Percentiles rank a stretch among this genome's conserved stretches.
phyloP scores from a whole-genome alignment of 805 yeast genomes.

The Isabelozyma pseudorhagii region DNA sequence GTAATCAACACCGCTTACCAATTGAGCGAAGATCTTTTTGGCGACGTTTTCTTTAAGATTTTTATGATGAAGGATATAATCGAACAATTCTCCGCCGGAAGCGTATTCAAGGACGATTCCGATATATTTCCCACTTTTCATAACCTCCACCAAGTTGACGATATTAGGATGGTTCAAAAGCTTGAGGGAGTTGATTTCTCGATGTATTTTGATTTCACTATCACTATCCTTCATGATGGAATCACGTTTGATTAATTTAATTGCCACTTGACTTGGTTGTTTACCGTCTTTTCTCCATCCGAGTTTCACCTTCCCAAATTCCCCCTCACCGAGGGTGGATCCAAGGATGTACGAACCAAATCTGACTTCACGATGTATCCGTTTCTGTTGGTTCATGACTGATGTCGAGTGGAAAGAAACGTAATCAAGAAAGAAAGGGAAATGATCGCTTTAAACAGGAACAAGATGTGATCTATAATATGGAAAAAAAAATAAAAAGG shows the following conservation, averaged over 20 bases:
- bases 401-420: background rate
- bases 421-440: background rate
- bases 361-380: slow-evolving; percentile 62
- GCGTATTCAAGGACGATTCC: slow-evolving; percentile 97
- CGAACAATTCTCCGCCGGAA: slow-evolving; percentile 95
- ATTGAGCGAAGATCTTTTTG: slow-evolving; percentile 84
- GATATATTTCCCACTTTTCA: slow-evolving; percentile 90
- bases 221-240: slow-evolving; percentile 84
- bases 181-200: slow-evolving; percentile 90
- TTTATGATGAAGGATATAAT: slow-evolving; percentile 82
- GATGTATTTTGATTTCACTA: slow-evolving; percentile 81
- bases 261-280: slow-evolving; percentile 84
- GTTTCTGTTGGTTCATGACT: slow-evolving; percentile 9
- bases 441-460: background rate
- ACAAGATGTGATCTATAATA: background rate
- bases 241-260: slow-evolving; percentile 85
- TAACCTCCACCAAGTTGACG: slow-evolving; percentile 84
- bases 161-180: slow-evolving; percentile 90
- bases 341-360: slow-evolving; percentile 92
- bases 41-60: slow-evolving; percentile 85
- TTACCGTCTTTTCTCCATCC: slow-evolving; percentile 91
- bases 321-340: slow-evolving; percentile 95
- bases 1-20: slow-evolving; percentile 91
- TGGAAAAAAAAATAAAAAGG: background rate
- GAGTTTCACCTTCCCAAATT: slow-evolving; percentile 93